Percentiles rank a stretch among this genome's conserved stretches.
Evolutionary conservation across 2,329 filamentous ascomycete species (phyloP).

Genomic region (Myriosclerotinia curreyana): DNA sequence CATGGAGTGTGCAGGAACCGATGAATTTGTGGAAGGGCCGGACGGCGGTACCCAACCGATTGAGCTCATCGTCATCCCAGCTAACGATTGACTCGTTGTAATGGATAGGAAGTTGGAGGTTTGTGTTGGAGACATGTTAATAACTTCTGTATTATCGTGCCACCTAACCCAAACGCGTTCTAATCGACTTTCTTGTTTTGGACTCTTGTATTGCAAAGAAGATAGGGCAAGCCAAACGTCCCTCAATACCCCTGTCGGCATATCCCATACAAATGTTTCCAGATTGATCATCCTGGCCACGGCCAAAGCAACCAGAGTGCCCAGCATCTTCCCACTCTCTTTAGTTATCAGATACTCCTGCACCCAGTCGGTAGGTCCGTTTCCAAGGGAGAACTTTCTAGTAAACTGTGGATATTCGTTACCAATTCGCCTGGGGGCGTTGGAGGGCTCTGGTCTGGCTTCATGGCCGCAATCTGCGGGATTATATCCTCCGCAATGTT

Average conservation of each 20-base stretch:
- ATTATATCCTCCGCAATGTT: constrained; percentile 38
- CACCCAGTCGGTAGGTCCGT: constrained; percentile 75
- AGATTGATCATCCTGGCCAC: constrained; percentile 79
- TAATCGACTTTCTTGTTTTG: constrained; percentile 61
- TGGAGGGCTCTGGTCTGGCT: constrained; percentile 23
- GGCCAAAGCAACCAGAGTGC: constrained; percentile 73
- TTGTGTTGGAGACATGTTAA: constrained; percentile 33
- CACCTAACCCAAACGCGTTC: constrained; percentile 77
- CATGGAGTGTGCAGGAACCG: constrained; percentile 30
- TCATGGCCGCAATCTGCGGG: constrained; percentile 33
- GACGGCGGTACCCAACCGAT: constrained; percentile 43
- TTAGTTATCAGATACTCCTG: constrained; percentile 79
- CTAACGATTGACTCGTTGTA: constrained; percentile 35
- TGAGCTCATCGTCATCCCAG: constrained; percentile 44
- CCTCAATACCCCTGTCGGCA: constrained; percentile 78
- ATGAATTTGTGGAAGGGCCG: constrained; percentile 26
- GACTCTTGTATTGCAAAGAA: constrained; percentile 57
- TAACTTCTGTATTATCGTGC: constrained; percentile 63
- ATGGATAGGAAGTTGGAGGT: constrained; percentile 27
- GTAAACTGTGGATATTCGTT: constrained; percentile 78
- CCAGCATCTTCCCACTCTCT: constrained; percentile 85
- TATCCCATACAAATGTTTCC: constrained; percentile 83
- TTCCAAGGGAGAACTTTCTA: constrained; percentile 80
- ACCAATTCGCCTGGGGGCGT: constrained; percentile 50
- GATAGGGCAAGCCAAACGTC: constrained; percentile 79